Evolutionary conservation across 371 early-diverging fungal species (phyloP).

Genomic region (Homolaphlyctis polyrhiza): DNA sequence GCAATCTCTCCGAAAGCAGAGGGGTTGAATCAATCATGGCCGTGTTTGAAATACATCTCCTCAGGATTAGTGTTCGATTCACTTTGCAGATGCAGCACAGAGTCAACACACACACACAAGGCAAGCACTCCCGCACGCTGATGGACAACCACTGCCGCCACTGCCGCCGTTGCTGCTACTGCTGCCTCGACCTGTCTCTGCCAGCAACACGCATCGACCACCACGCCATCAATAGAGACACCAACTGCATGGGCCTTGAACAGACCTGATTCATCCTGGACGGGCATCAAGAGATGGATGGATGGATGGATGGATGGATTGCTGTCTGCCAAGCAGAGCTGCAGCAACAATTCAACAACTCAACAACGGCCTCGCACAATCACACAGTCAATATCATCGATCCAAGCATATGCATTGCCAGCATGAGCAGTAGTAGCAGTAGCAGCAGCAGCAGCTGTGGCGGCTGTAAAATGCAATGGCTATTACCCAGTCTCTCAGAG

Average conservation of each 20-base stretch:
- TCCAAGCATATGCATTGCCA: no score
- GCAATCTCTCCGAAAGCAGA: no score
- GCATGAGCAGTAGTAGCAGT: no score
- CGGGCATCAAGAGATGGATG: not conserved
- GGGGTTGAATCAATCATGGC: no score
- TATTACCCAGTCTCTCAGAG: not conserved
- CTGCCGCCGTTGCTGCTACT: not conserved
- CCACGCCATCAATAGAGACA: not conserved
- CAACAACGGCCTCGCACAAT: no score
- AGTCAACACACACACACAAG: not conserved
- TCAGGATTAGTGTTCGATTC: not conserved
- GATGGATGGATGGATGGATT: not conserved
- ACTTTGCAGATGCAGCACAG: no score
- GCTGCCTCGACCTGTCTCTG: not conserved
- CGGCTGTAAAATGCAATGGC: no score
- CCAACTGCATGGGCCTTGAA: not conserved
- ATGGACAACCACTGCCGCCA: not conserved
- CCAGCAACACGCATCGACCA: not conserved
- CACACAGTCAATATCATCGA: no score
- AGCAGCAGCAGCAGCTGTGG: not conserved
- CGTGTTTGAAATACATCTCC: not conserved
- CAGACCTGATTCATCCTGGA: not conserved
- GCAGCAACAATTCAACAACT: not conserved
- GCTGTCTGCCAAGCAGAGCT: not conserved
- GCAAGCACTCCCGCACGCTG: not conserved